Percentiles rank a stretch among this genome's conserved stretches.
Evolutionary conservation across 441 rosid genomes (phyloP).

Genomic region (Brassica hybrid): DNA sequence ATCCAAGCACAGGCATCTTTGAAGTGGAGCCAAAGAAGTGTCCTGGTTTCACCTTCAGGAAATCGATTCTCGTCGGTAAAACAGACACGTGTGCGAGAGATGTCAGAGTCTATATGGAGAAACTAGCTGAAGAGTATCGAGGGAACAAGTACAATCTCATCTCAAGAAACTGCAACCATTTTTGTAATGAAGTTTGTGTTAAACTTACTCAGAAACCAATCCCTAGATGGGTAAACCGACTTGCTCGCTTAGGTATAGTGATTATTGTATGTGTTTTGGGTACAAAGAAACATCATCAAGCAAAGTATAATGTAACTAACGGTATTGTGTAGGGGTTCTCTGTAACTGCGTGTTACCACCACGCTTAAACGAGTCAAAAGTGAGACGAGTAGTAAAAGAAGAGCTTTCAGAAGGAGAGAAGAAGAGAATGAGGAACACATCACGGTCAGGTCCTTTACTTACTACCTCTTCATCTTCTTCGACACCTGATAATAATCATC

Average conservation of each 20-base stretch:
- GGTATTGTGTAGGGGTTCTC: constrained; percentile 57
- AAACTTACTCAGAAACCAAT: constrained; percentile 68
- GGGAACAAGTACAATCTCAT: constrained; percentile 84
- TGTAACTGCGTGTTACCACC: constrained; percentile 90
- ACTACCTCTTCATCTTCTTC: constrained; percentile 31
- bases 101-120: constrained; percentile 74
- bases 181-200: constrained; percentile 79
- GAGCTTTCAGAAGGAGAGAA: constrained; percentile 42
- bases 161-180: constrained; percentile 89
- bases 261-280: background rate
- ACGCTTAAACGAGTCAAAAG: constrained; percentile 66
- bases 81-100: constrained; percentile 76
- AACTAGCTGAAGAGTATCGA: constrained; percentile 62
- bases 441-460: constrained; percentile 26
- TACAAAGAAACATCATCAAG: constrained; percentile 25
- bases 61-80: constrained; percentile 80
- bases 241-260: constrained; percentile 74
- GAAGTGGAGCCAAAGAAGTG: constrained; percentile 88
- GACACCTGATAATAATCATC: constrained; percentile 17
- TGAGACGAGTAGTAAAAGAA: constrained; percentile 49
- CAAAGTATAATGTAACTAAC: background rate
- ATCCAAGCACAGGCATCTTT: constrained; percentile 73
- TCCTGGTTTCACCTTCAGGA: constrained; percentile 83
- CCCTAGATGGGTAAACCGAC: constrained; percentile 93
- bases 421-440: constrained; percentile 49